Evolutionary conservation across 495 filamentous ascomycete genomes (phyloP).

Genomic region (Lophiostoma macrostomum): DNA sequence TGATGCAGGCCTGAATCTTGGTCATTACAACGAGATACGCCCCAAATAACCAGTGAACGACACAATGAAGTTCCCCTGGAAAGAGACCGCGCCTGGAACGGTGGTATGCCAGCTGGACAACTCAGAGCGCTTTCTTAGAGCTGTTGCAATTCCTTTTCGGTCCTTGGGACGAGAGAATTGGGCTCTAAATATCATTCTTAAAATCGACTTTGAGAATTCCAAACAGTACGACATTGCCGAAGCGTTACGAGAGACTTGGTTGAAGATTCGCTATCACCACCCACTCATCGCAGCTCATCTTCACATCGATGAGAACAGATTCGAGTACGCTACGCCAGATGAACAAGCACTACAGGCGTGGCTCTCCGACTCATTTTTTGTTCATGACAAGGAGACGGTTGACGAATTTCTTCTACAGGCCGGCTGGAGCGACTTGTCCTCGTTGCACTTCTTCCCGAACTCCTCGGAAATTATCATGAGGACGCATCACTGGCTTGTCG

Average conservation of each 20-base stretch:
- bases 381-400: constrained; percentile 1
- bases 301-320: constrained; percentile 1
- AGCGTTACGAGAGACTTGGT: background rate
- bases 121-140: background rate
- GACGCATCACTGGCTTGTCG: constrained; percentile 10
- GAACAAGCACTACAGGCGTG: constrained; percentile 1
- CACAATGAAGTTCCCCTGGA: too few species aligned
- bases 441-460: constrained; percentile 1
- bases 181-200: constrained; percentile 5
- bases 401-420: constrained; percentile 7
- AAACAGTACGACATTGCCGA: background rate
- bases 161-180: constrained; percentile 3
- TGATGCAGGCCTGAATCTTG: too few species aligned
- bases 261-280: constrained; percentile 6
- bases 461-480: constrained; percentile 7
- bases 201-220: background rate
- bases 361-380: constrained; percentile 6
- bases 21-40: too few species aligned
- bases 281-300: constrained; percentile 3
- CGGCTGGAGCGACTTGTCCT: constrained; percentile 3
- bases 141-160: background rate
- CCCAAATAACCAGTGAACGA: too few species aligned
- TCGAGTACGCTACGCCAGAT: constrained; percentile 9
- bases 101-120: too few species aligned
- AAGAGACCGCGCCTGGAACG: too few species aligned